Evolutionary conservation across 202 grass and related monocot species (phyloP).

Genomic region (Carex sylvatica): DNA sequence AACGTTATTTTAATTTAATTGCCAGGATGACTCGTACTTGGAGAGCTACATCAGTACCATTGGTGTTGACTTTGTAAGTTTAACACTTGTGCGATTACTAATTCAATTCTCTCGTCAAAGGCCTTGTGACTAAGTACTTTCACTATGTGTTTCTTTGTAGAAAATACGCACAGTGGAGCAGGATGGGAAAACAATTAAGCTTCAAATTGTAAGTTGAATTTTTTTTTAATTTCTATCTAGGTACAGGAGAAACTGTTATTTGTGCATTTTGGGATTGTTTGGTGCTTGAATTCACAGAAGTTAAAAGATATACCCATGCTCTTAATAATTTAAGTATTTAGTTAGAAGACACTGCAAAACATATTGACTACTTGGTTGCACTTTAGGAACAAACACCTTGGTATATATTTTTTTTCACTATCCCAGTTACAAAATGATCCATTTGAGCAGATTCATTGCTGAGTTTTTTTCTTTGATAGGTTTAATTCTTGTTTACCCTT

Average conservation of each 20-base stretch:
- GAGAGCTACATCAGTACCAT: slow-evolving; percentile 99
- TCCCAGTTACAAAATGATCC: not conserved
- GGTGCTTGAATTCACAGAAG: not conserved
- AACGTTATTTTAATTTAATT: slow-evolving; percentile 34
- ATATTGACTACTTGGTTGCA: not conserved
- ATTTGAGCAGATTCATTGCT: not conserved
- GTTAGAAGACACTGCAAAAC: not conserved
- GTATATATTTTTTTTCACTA: not conserved
- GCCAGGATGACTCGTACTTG: slow-evolving; percentile 89
- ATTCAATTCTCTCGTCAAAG: not conserved
- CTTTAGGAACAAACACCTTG: not conserved
- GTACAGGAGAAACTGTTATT: not conserved
- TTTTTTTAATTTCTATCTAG: not conserved
- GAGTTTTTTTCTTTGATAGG: not conserved
- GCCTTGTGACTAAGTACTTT: not conserved
- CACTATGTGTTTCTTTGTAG: slow-evolving; percentile 8
- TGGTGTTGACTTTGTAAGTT: slow-evolving; percentile 97
- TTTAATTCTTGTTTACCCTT: not conserved
- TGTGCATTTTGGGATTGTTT: not conserved
- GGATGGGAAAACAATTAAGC: slow-evolving; percentile 42
- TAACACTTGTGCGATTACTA: slow-evolving; percentile 6
- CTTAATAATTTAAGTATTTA: not conserved
- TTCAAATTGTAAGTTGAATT: slow-evolving; percentile 35
- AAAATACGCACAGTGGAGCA: slow-evolving; percentile 42
- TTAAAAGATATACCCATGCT: not conserved